Evolutionary conservation across 83 land plant genomes (phyloP), one percentile per base, ranked within the genome.

Genomic region (Thuja plicata): DNA sequence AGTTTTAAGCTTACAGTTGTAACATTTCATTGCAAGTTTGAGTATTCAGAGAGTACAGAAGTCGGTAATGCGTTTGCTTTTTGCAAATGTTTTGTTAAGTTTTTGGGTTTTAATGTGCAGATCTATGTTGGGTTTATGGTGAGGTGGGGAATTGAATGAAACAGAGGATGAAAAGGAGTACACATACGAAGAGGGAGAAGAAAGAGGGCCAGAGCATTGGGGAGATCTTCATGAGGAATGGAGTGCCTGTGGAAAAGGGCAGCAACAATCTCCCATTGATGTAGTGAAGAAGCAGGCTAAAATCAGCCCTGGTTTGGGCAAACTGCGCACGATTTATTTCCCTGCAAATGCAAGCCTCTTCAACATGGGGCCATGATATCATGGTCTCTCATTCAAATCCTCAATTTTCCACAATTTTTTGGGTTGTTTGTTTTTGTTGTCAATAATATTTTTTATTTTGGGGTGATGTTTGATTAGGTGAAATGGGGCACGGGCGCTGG

Each of bases 91-190:
- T 60, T 0, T 41, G 1, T n/a, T n/a, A n/a, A 41, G 0, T 19
- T 60, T 60, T 3, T 19, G 5, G 1, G 21, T 60, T 60, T 21
- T 60, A 5, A 60, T 60, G 1, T 60, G 24, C 27, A 60, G 66
- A 19, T 21, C 5, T 21, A 21, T 15, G 17, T 57, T 3, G 16
- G 66, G 24, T 16, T 19, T 19, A 21, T 5, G 3, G 52, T 21
- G 27, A 19, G 6, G 0, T 19, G 66, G 27, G 5, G 5, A 60
- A 21, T 27, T 60, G 66, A 60, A 60, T 60, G 66, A 60, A 38
- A 78, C 90, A 93, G 94, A 93, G 92, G 88, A 94, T 88, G 95
- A 92, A 87, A 89, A 60, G 30, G 95, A 94, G 57, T 94, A 91
- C 48, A 86, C 88, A 71, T 94, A 94, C 54, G 81, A 37, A 27